Conservation (phyloP, 495 filamentous ascomycete species). For the Penicillium crystallinum region DNA sequence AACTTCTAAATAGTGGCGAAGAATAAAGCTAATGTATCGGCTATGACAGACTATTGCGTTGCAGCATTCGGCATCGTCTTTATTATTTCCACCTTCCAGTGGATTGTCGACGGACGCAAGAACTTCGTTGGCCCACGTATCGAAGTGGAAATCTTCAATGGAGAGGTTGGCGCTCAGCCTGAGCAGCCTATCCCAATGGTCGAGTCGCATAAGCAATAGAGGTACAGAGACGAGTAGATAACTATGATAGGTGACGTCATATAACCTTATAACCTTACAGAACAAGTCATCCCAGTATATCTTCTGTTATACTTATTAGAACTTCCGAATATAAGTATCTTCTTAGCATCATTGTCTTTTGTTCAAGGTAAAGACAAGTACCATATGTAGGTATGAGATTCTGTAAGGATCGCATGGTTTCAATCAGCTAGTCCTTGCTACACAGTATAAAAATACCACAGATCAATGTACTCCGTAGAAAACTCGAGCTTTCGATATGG, state of each 20-base stretch:
- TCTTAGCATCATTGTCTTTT: too few relatives aligned
- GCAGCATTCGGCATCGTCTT: conserved; percentile 66
- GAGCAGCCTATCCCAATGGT: conserved; percentile 18
- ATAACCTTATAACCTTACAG: not conserved
- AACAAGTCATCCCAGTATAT: too few relatives aligned
- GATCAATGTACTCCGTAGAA: too few relatives aligned
- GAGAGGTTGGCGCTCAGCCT: conserved; percentile 13
- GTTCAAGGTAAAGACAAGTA: too few relatives aligned
- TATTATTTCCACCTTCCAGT: conserved; percentile 59
- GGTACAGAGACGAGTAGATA: not conserved
- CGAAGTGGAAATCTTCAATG: conserved; percentile 40
- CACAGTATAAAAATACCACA: too few relatives aligned
- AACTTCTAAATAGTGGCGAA: not conserved
- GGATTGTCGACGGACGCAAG: conserved; percentile 68
- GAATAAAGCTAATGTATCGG: conserved; percentile 4
- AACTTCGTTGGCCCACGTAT: conserved; percentile 61
- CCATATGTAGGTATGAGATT: too few relatives aligned
- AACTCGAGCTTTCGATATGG: too few relatives aligned
- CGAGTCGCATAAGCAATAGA: conserved; percentile 16
- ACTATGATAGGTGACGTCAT: not conserved
- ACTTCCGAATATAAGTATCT: too few relatives aligned
- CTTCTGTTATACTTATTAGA: too few relatives aligned
- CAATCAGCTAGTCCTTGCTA: too few relatives aligned
- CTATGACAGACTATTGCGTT: conserved; percentile 55
- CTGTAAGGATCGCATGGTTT: too few relatives aligned